Evolutionary conservation across 164 flowering plant species (phyloP), one percentile per base, ranked within the genome.

Genomic region (Magnolia kwangsiensis): DNA sequence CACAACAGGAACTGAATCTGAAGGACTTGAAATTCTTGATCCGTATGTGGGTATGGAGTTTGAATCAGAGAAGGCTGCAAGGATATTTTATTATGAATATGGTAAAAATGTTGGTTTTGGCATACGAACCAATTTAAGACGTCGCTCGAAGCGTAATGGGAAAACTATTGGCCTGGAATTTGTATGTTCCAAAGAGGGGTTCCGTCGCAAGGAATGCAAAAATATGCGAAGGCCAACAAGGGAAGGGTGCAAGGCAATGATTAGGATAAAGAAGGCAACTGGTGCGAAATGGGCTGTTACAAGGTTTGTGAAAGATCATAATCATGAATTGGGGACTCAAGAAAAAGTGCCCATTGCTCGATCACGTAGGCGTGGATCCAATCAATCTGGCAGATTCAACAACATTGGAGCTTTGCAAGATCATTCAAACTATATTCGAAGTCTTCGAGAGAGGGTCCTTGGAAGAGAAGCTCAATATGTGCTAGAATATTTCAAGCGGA

Each of bases 401-500:
- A 86, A 67, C 74, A 83, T 27, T 85, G 80, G 69, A 7, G 29
- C 78, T 80, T 81, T 82, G 76, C 67, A 72, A 86, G 82, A 80
- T 78, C 83, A 51, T 73, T 59, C 58, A 81, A 10, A 67, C 51
- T n/a, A 51, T 24, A 50, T 67, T 27, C 67, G 31, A 18, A 21
- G 21, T 63, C 31, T 24, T 74, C 83, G 83, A 58, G 87, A 81
- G 81, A 83, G 87, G 74, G 85, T 87, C 63, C 73, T 89, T 51
- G 97, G 96, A 7, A 88, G 83, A 78, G 90, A 86, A 84, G 89
- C 91, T 74, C 93, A 91, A 74, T 83, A 87, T 72, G 66, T 90
- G 76, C 81, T 88, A 55, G 91, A 90, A 20, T 90, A 90, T 79
- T 87, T 90, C 73, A 90, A 86, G 78, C 85, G 80, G 77, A 87